Percentiles rank a stretch among this genome's conserved stretches.
phyloP scores from a whole-genome alignment of 2,329 filamentous ascomycete species.

The Dactylellina leptospora region DNA sequence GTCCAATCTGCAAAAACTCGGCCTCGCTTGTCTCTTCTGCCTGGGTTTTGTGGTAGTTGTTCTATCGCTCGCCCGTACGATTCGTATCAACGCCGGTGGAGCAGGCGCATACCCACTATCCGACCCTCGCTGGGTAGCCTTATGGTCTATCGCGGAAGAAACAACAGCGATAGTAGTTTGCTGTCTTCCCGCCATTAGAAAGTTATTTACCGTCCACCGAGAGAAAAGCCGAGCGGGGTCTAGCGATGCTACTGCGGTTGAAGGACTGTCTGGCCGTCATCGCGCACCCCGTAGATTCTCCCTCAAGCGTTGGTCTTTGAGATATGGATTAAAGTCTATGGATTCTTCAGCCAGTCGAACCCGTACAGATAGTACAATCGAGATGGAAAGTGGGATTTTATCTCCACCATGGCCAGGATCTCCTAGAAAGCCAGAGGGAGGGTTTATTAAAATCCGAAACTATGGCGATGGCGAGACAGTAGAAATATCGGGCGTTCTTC shows the following conservation, averaged over 20 bases:
- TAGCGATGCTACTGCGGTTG: constrained; percentile 16
- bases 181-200: constrained; percentile 48
- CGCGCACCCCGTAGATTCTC: constrained; percentile 20
- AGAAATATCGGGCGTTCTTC: constrained; percentile 22
- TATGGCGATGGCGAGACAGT: constrained; percentile 15
- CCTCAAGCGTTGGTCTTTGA: constrained; percentile 36
- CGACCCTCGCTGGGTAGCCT: constrained; percentile 46
- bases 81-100: constrained; percentile 46
- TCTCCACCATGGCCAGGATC: constrained; percentile 40
- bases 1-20: constrained; percentile 37
- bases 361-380: constrained; percentile 27
- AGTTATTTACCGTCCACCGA: constrained; percentile 34
- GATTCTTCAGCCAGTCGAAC: constrained; percentile 18
- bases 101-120: constrained; percentile 37
- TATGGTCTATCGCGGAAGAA: constrained; percentile 49
- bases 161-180: constrained; percentile 47
- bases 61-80: constrained; percentile 43
- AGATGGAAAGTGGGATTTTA: constrained; percentile 20
- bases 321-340: constrained; percentile 31
- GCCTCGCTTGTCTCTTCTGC: constrained; percentile 46
- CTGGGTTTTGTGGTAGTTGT: constrained; percentile 44
- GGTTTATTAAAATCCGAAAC: constrained; percentile 19
- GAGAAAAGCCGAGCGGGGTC: constrained; percentile 14
- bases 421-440: constrained; percentile 21
- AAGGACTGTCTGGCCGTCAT: constrained; percentile 7